Base-by-base conservation (phyloP, 192 early-diverging fungal genomes). In the Kickxella alabastrina region DNA sequence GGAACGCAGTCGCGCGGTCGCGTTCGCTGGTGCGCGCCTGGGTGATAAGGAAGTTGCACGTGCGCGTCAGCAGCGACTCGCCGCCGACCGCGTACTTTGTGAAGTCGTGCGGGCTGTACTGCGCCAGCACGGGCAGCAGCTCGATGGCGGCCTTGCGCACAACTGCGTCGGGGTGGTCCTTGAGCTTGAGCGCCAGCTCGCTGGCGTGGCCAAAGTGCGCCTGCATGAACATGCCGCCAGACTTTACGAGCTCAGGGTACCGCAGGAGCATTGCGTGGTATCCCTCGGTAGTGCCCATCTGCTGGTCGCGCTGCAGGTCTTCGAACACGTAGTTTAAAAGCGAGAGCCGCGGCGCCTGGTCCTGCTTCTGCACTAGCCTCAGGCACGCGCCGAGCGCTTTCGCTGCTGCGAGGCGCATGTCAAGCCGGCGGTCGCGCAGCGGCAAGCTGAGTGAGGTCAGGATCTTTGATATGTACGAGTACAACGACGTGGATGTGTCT, bases 391-490 rank as follows among this genome's bases (percentile, higher is more conserved):
- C 83, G 17, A 96, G 59, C 35, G 86, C 83, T 24, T 91, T 88
- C 5, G 90, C 88, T 0, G 90, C 91, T 15, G 85, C 84, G 43
- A 89, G 79, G 6, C 95, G 84, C 39, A 94, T 88, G 10, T 81
- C 77, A 43, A 83, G 74, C 58, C 84, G 86, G 15, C 81, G 75
- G 72, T 94, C 92, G 25, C 89, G 61, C 43, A 96, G 74, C 2
- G 82, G 87, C 2, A 87, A 75, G 85, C 88, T 94, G n/a, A 96
- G 79, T 15, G 83, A 53, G 17, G 92, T 91, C n/a, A 98, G 62
- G 28, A 95, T 91, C 37, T 82, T 87, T 3, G 80, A 74, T 6
- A 94, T 87, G 59, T 87, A 88, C 3, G 79, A 65, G 48, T 86
- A 94, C n/a, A 96, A 81, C 17, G 92, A 68, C 32, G 90, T 88